These are phyloP conservation scores for Dianthus caryophyllus DNA, from an alignment of 148 eudicot genomes.

Conservation along the genomic window DNA sequence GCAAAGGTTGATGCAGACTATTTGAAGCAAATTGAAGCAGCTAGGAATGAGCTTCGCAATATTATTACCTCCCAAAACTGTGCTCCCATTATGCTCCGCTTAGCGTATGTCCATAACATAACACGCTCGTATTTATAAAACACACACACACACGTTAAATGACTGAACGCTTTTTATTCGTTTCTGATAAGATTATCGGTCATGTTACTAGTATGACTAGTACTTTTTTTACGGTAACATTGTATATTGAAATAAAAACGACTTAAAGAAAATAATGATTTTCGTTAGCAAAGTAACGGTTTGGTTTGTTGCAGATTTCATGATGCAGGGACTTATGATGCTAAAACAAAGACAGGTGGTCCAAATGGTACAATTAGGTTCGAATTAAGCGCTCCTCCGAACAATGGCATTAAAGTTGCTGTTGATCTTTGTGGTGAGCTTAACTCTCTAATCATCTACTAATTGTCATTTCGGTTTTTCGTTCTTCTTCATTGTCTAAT, in stretches of 20 bases:
- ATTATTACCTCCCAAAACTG: slow-evolving; percentile 59
- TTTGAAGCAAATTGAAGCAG: slow-evolving; percentile 56
- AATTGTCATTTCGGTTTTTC: not conserved
- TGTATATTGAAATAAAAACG: too few species aligned
- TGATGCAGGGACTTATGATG: slow-evolving; percentile 87
- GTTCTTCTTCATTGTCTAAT: not conserved
- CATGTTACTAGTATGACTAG: too few species aligned
- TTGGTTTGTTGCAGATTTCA: slow-evolving; percentile 63
- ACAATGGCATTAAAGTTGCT: slow-evolving; percentile 63
- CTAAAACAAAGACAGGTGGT: slow-evolving; percentile 70
- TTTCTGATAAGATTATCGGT: too few species aligned
- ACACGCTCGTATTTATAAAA: too few species aligned
- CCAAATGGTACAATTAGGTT: slow-evolving; percentile 76
- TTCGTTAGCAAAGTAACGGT: not conserved
- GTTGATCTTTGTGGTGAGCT: slow-evolving; percentile 62
- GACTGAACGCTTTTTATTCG: too few species aligned
- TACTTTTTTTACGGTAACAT: too few species aligned
- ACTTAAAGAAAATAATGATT: too few species aligned
- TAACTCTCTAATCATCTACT: not conserved
- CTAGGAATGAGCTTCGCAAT: slow-evolving; percentile 67
- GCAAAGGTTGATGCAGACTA: slow-evolving; percentile 47
- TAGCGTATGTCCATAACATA: too few species aligned
- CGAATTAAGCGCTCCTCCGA: slow-evolving; percentile 49
- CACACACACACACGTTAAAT: too few species aligned
- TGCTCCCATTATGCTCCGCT: slow-evolving; percentile 86